Base-by-base conservation (phyloP, 2,329 filamentous ascomycete genomes). In the Fusarium sp. region DNA sequence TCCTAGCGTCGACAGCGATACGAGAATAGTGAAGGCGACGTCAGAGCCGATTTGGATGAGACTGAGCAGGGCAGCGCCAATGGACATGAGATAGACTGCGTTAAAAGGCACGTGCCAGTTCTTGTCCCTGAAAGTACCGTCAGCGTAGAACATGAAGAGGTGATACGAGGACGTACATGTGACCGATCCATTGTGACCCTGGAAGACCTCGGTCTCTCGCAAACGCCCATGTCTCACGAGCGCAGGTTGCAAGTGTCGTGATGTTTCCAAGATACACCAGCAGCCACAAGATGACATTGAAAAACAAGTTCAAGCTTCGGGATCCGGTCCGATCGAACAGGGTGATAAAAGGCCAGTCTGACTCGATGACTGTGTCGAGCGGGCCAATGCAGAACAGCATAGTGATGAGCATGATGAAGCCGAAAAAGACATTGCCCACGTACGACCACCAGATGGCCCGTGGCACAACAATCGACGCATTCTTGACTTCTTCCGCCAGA, bases 331-430 rank as follows among this genome's bases (percentile, higher is more conserved):
- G 46, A 17, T 61, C 52, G 3, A 61, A 61, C 0, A 61, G 35
- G 0, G 52, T 43, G 6, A 61, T 61, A 0, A 61, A 61, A 1
- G 58, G 58, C 58, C 58, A 61, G 4, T 61, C 58, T 4, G 58
- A 46, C 10, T 35, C 57, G 1, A 57, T 44, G 9, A 61, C 36
- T 0, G 42, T 1, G 14, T 61, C 51, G 4, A 61, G 47, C 3
- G 58, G 58, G 0, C 58, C 58, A 3, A 61, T 61, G 38, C 58
- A 61, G 19, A 62, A 61, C 3, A 61, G 58, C 58, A 61, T 61
- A 2, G 58, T 61, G 3, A 61, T 57, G 1, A 61, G 52, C 58
- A 61, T 61, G 6, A 62, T 31, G 33, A 61, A 62, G 0, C 58
- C 58, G 0, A 61, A 62, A 10, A 47, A 45, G 2, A 62, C 57